These are phyloP conservation scores for Thinopyrum obtusiflorum DNA, from an alignment of 202 grass and related monocot genomes.

Conservation along the genomic window DNA sequence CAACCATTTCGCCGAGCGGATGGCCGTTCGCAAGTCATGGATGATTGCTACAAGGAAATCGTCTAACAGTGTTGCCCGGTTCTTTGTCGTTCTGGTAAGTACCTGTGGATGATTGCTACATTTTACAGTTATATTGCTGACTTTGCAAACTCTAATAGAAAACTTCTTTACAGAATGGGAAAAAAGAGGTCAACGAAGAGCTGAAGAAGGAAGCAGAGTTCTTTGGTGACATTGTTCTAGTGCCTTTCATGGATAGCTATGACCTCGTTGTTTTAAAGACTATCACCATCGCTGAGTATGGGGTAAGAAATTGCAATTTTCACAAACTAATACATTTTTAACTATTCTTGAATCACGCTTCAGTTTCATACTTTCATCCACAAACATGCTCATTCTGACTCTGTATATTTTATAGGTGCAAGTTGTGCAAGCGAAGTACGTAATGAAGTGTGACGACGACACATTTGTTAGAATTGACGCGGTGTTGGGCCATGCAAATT, in stretches of 20 bases:
- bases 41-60: slow-evolving; percentile 64
- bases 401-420: slow-evolving; percentile 43
- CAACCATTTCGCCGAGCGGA: slow-evolving; percentile 78
- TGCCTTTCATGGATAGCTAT: slow-evolving; percentile 79
- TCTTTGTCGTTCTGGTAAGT: slow-evolving; percentile 72
- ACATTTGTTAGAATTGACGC: slow-evolving; percentile 69
- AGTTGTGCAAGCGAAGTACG: slow-evolving; percentile 58
- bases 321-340: not conserved
- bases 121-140: not conserved
- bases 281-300: slow-evolving; percentile 70
- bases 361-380: not conserved
- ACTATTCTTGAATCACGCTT: not conserved
- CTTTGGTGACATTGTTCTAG: slow-evolving; percentile 72
- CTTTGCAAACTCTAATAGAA: slow-evolving; percentile 28
- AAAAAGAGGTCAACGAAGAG: slow-evolving; percentile 60
- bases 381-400: slow-evolving; percentile 3
- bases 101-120: not conserved
- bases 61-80: slow-evolving; percentile 50
- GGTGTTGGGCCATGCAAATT: not conserved
- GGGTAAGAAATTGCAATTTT: slow-evolving; percentile 58
- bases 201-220: slow-evolving; percentile 71
- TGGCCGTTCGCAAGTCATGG: slow-evolving; percentile 85
- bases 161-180: slow-evolving; percentile 31
- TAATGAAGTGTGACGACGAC: slow-evolving; percentile 83
- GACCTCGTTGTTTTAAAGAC: slow-evolving; percentile 80